Percentiles rank a stretch among this genome's conserved stretches.
These are phyloP conservation scores for Apocynum venetum DNA, from an alignment of 257 asterid genomes.

Conservation along the genomic window DNA sequence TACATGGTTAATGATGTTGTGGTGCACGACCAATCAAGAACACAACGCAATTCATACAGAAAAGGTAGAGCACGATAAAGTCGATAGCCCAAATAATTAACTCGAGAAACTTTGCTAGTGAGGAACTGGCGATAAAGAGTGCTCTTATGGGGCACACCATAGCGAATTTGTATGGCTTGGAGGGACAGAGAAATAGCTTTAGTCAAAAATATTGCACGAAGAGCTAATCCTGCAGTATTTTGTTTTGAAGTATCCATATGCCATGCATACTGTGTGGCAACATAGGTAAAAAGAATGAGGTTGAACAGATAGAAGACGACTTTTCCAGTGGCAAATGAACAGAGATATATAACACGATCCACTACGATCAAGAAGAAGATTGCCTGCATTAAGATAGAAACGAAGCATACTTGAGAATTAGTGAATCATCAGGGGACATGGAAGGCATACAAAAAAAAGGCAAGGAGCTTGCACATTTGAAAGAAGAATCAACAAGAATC, in stretches of 20 bases:
- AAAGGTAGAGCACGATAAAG: conserved; percentile 95
- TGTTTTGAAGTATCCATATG: conserved; percentile 63
- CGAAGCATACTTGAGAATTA: conserved; percentile 18
- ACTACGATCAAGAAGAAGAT: conserved; percentile 94
- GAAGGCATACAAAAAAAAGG: background rate
- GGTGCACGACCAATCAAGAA: conserved; percentile 99
- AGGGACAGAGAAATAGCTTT: conserved; percentile 81
- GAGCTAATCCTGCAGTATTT: conserved; percentile 82
- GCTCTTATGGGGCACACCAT: conserved; percentile 93
- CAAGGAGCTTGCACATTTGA: background rate
- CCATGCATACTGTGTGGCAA: conserved; percentile 86
- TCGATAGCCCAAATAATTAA: conserved; percentile 84
- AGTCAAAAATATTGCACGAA: conserved; percentile 86
- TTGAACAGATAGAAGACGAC: conserved; percentile 82
- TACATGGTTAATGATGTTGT: conserved; percentile 92
- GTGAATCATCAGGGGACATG: background rate
- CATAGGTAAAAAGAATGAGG: conserved; percentile 79
- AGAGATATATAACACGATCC: conserved; percentile 92
- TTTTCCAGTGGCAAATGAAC: conserved; percentile 85
- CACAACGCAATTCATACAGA: conserved; percentile 92
- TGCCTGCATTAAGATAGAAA: conserved; percentile 57
- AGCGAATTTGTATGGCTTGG: conserved; percentile 93
- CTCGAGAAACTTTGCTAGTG: conserved; percentile 83
- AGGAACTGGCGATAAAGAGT: conserved; percentile 95
- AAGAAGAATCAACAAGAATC: background rate